Evolutionary conservation across 2,329 filamentous ascomycete species (phyloP).

Genomic region (Cercospora nicotianae): DNA sequence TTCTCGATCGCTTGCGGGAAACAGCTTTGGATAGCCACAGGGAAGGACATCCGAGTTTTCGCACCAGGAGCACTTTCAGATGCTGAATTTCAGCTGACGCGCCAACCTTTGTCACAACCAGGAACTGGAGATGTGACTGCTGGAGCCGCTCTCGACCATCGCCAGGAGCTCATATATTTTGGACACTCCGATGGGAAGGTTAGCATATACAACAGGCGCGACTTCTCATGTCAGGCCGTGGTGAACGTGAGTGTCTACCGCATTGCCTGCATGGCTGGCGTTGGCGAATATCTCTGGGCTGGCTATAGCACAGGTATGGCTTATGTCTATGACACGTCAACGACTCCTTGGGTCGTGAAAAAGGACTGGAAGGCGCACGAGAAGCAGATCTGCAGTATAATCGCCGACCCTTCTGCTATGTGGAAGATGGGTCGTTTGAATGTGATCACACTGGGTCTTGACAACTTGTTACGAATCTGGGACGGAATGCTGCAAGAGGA

Average conservation of each 20-base stretch:
- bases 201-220: slow-evolving; percentile 79
- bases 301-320: slow-evolving; percentile 93
- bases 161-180: slow-evolving; percentile 79
- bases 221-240: slow-evolving; percentile 75
- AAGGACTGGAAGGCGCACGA: slow-evolving; percentile 96
- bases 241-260: slow-evolving; percentile 92
- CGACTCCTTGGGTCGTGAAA: slow-evolving; percentile 81
- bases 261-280: slow-evolving; percentile 81
- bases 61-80: slow-evolving; percentile 68
- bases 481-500: slow-evolving; percentile 91
- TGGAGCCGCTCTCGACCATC: slow-evolving; percentile 70
- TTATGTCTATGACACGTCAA: slow-evolving; percentile 83
- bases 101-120: slow-evolving; percentile 67
- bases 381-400: slow-evolving; percentile 71
- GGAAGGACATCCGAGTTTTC: slow-evolving; percentile 85
- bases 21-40: slow-evolving; percentile 82
- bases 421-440: slow-evolving; percentile 84
- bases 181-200: slow-evolving; percentile 93
- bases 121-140: slow-evolving; percentile 84
- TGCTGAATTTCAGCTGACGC: slow-evolving; percentile 71
- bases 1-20: slow-evolving; percentile 87
- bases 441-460: slow-evolving; percentile 81
- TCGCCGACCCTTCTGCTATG: slow-evolving; percentile 75
- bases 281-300: slow-evolving; percentile 83
- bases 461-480: slow-evolving; percentile 83